These are phyloP conservation scores for Condylostoma magnum DNA, from an alignment of 169 alveolate genomes.

Conservation along the genomic window DNA sequence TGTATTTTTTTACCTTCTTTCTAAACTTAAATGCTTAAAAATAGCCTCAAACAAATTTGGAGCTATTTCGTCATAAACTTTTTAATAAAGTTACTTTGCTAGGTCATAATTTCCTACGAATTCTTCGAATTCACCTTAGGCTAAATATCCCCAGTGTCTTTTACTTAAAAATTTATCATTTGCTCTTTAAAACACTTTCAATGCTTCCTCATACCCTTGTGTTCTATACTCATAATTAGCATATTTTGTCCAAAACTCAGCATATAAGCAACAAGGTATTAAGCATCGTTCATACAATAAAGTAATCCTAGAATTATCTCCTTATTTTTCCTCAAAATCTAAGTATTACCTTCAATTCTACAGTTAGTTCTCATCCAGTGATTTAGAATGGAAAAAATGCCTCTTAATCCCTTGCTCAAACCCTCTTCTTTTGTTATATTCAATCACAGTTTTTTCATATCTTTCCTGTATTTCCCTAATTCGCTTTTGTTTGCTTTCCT, in stretches of 20 bases:
- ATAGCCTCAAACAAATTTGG: slow-evolving; percentile 25
- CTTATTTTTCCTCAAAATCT: slow-evolving; percentile 28
- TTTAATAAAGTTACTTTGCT: slow-evolving; percentile 4
- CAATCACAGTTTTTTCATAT: slow-evolving; percentile 18
- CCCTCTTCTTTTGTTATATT: slow-evolving; percentile 19
- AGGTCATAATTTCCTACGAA: neutral
- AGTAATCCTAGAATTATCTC: slow-evolving; percentile 3
- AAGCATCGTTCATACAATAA: slow-evolving; percentile 24
- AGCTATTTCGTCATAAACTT: slow-evolving; percentile 23
- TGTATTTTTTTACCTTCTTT: slow-evolving; percentile 8
- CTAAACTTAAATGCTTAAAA: slow-evolving; percentile 18
- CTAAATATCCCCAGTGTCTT: neutral
- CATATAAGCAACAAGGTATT: slow-evolving; percentile 14
- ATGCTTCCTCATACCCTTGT: slow-evolving; percentile 11
- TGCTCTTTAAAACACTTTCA: slow-evolving; percentile 19
- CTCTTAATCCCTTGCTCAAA: slow-evolving; percentile 23
- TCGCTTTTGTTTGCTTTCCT: neutral
- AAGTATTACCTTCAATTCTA: slow-evolving; percentile 17
- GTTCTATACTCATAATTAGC: neutral
- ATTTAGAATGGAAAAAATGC: slow-evolving; percentile 17
- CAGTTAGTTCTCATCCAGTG: slow-evolving; percentile 14
- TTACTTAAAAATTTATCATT: neutral
- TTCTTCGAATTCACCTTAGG: slow-evolving; percentile 31
- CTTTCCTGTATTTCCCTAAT: slow-evolving; percentile 2
- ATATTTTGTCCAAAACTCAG: slow-evolving; percentile 26